Evolutionary conservation across 208 protist genomes (phyloP), one percentile per base, ranked within the genome.

Genomic region (Dictyostelium gargantuum): DNA sequence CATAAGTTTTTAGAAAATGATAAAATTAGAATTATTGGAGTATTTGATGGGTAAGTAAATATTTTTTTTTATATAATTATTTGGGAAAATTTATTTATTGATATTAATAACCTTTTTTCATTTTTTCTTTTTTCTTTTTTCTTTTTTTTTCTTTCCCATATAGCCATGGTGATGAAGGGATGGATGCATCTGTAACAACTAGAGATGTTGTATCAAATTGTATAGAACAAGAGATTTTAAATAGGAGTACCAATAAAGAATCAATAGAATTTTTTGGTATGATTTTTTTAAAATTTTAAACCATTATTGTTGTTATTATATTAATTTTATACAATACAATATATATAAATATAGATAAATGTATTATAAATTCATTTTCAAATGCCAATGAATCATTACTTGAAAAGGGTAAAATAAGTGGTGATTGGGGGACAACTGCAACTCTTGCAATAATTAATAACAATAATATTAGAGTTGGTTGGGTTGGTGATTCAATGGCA

Each of bases 21-120:
- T 10, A 35, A 74, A 15, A 56, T 74, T 19, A 74, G 46, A 38
- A 19, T 74, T 2, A 50, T 85, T 23, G 56, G 58, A 26, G 80
- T 85, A 56, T 74, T 85, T 6, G 80, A 85, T 85, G 80, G 80
- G n/a, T n/a, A n/a, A n/a, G n/a, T n/a, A n/a, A n/a, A n/a, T n/a
- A n/a, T n/a, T n/a, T n/a, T n/a, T n/a, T n/a, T n/a, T n/a, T n/a
- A n/a, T n/a, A n/a, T n/a, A n/a, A n/a, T n/a, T n/a, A n/a, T n/a
- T n/a, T n/a, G n/a, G n/a, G n/a, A n/a, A n/a, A n/a, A n/a, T n/a
- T n/a, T n/a, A n/a, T n/a, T n/a, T n/a, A n/a, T n/a, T n/a, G n/a
- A n/a, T n/a, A n/a, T n/a, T n/a, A n/a, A n/a, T n/a, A n/a, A n/a
- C n/a, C n/a, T n/a, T n/a, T n/a, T n/a, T n/a, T n/a, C n/a, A n/a